Conservation (phyloP, 305 asterid genomes). For the Rubia tinctorum region DNA sequence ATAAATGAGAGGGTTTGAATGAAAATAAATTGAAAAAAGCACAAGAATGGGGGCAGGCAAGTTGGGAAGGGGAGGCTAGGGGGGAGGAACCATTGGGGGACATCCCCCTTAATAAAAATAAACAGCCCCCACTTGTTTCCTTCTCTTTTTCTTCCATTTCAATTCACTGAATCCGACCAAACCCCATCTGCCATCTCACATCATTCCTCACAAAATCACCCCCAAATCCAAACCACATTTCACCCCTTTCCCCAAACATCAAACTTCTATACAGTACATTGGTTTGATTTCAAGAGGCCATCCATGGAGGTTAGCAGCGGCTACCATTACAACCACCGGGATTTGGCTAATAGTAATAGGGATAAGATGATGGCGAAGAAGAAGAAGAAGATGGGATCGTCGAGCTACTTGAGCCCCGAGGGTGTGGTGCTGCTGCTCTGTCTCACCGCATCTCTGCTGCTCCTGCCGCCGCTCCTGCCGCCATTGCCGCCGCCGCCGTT, state of each 20-base stretch:
- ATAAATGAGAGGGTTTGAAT: too few species aligned
- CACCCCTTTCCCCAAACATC: neutral
- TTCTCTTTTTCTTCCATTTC: neutral
- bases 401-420: conserved; percentile 44
- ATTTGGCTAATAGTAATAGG: neutral
- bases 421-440: conserved; percentile 48
- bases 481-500: conserved; percentile 77
- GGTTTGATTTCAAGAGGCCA: too few species aligned
- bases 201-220: neutral
- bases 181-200: neutral
- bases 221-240: neutral
- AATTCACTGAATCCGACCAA: conserved; percentile 69
- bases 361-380: conserved; percentile 8
- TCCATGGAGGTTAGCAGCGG: conserved; percentile 1
- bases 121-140: conserved; percentile 36
- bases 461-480: conserved; percentile 67
- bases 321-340: neutral
- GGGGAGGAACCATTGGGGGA: conserved; percentile 4
- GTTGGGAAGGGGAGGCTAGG: neutral
- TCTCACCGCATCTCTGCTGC: conserved; percentile 55
- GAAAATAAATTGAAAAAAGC: too few species aligned
- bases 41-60: neutral
- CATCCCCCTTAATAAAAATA: neutral
- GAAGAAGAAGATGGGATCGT: conserved; percentile 25
- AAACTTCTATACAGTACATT: too few species aligned